phyloP scores from a whole-genome alignment of 495 filamentous ascomycete genomes.

The Neurospora sp. region DNA sequence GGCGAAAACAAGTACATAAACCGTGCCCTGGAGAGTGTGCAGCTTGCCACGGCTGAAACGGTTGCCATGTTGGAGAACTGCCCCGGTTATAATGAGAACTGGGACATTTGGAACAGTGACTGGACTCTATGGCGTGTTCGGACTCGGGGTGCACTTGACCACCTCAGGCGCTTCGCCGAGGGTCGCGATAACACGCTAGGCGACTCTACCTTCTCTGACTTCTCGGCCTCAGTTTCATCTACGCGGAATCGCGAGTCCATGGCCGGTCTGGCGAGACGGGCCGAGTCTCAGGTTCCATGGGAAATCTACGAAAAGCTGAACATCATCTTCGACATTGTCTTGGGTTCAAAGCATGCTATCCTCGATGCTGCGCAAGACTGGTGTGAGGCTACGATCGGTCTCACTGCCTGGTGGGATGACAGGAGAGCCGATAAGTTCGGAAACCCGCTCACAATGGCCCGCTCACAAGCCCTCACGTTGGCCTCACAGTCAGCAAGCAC shows the following conservation, averaged over 20 bases:
- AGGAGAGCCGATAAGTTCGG: conserved; percentile 40
- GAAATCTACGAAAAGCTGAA: conserved; percentile 71
- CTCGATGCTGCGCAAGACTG: conserved; percentile 65
- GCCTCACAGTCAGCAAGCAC: conserved; percentile 13
- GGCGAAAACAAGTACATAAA: conserved; percentile 57
- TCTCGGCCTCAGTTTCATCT: conserved; percentile 8
- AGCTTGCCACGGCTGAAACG: conserved; percentile 54
- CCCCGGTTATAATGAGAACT: conserved; percentile 56
- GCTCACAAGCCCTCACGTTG: conserved; percentile 32
- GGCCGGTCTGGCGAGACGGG: conserved; percentile 55
- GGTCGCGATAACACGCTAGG: conserved; percentile 41
- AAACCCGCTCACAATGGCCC: conserved; percentile 23
- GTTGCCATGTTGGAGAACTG: conserved; percentile 58
- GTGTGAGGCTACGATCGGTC: conserved; percentile 71
- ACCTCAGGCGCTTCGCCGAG: conserved; percentile 66
- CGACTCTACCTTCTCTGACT: conserved; percentile 30
- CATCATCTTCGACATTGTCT: conserved; percentile 62
- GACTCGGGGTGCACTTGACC: conserved; percentile 51
- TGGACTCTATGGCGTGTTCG: conserved; percentile 72
- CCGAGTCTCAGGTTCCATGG: conserved; percentile 77
- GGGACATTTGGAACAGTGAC: conserved; percentile 64
- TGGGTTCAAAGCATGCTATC: conserved; percentile 61
- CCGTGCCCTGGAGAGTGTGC: conserved; percentile 60
- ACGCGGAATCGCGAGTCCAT: conserved; percentile 26
- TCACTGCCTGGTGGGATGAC: conserved; percentile 85